Evolutionary conservation across 73 alveolate genomes (phyloP).

Genomic region (Durusdinium trenchii): DNA sequence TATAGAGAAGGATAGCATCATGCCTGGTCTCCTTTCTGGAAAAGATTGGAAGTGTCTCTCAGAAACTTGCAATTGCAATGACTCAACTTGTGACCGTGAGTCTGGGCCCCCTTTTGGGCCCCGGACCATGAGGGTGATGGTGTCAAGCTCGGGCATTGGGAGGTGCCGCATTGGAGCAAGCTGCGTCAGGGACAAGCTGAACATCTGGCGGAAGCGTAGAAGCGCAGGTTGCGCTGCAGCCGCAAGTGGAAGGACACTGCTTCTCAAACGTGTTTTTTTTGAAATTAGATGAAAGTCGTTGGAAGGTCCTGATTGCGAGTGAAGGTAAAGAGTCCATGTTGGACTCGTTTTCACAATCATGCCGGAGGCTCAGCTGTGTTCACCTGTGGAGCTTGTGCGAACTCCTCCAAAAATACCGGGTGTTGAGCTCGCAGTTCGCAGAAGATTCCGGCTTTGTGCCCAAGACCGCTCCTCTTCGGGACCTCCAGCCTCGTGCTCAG

Average conservation of each 20-base stretch:
- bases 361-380: conserved; percentile 52
- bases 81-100: too few species aligned
- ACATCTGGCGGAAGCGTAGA: conserved; percentile 31
- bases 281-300: too few species aligned
- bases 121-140: conserved; percentile 55
- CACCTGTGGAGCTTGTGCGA: conserved; percentile 49
- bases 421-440: not conserved
- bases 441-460: not conserved
- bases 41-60: not conserved
- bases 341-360: too few species aligned
- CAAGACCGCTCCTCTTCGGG: conserved; percentile 27
- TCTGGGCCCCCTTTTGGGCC: too few species aligned
- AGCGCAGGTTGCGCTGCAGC: not conserved
- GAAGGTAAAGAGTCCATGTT: too few species aligned
- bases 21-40: not conserved
- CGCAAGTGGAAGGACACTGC: not conserved
- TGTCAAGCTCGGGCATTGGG: conserved; percentile 91
- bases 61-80: not conserved
- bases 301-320: too few species aligned
- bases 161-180: conserved; percentile 51
- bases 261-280: too few species aligned
- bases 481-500: conserved; percentile 17
- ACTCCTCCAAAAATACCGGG: conserved; percentile 6
- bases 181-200: conserved; percentile 65
- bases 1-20: not conserved